These are phyloP conservation scores for Ophiocordyceps robertsii DNA, from an alignment of 2,329 filamentous ascomycete genomes.

Conservation along the genomic window DNA sequence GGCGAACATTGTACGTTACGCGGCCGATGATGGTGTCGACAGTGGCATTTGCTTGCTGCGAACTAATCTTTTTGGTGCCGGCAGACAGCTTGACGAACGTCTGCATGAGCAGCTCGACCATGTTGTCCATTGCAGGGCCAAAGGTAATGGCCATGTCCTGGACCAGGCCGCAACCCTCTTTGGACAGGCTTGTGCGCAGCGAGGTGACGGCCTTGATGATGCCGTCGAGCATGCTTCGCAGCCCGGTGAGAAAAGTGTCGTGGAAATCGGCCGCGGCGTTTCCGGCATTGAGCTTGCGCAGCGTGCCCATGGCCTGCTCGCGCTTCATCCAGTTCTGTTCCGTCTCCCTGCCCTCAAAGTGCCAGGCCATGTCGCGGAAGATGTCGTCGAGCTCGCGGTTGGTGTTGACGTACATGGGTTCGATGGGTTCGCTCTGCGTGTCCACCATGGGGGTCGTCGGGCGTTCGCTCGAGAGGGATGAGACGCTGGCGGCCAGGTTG, in stretches of 20 bases:
- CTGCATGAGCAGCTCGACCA: conserved; percentile 84
- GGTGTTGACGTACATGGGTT: conserved; percentile 74
- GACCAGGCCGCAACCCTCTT: conserved; percentile 69
- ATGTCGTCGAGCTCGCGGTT: conserved; percentile 79
- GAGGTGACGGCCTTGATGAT: conserved; percentile 78
- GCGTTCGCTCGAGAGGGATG: conserved; percentile 34
- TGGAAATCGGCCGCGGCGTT: conserved; percentile 71
- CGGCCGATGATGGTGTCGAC: conserved; percentile 71
- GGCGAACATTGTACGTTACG: conserved; percentile 63
- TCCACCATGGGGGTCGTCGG: conserved; percentile 52
- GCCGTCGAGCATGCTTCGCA: conserved; percentile 69
- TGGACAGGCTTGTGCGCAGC: conserved; percentile 77
- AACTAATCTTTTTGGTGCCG: conserved; percentile 84
- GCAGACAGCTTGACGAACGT: conserved; percentile 80
- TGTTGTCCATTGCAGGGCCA: conserved; percentile 68
- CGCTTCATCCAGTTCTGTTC: conserved; percentile 85
- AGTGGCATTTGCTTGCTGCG: conserved; percentile 67
- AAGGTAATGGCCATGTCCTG: conserved; percentile 72
- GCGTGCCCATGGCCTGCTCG: conserved; percentile 65
- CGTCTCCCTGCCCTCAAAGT: conserved; percentile 78
- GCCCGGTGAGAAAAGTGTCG: conserved; percentile 52
- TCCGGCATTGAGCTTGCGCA: conserved; percentile 68
- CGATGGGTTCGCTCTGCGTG: conserved; percentile 52
- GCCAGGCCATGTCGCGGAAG: conserved; percentile 64
- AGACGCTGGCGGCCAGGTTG: conserved; percentile 36